Conservation (phyloP, 2,329 filamentous ascomycete genomes). For the Furcasterigmium sp. region DNA sequence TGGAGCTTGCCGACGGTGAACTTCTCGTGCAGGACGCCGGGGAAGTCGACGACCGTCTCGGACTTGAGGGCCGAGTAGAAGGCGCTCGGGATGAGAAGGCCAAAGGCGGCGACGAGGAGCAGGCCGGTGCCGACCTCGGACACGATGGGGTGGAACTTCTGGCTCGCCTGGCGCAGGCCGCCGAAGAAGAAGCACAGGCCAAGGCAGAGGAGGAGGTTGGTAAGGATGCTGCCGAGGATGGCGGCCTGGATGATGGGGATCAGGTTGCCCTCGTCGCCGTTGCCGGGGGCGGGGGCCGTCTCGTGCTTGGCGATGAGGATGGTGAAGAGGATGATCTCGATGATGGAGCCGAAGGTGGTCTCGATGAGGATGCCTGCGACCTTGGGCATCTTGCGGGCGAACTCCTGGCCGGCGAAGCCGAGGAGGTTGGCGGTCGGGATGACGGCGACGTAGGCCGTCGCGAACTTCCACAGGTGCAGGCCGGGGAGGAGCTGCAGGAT, state of each 20-base stretch:
- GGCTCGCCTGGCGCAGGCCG: slow-evolving; percentile 52
- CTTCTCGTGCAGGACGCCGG: slow-evolving; percentile 17
- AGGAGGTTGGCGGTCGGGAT: slow-evolving; percentile 43
- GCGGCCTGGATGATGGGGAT: slow-evolving; percentile 63
- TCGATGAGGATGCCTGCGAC: slow-evolving; percentile 49
- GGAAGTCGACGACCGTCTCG: slow-evolving; percentile 16
- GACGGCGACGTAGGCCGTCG: slow-evolving; percentile 42
- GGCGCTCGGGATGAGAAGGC: slow-evolving; percentile 26
- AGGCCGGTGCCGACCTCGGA: slow-evolving; percentile 63
- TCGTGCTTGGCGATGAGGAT: slow-evolving; percentile 44
- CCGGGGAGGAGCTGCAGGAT: slow-evolving; percentile 30
- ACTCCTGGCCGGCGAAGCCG: slow-evolving; percentile 49
- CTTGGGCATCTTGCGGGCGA: slow-evolving; percentile 61
- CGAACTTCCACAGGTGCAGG: slow-evolving; percentile 37
- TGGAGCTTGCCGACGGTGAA: slow-evolving; percentile 31
- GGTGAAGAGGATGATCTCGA: slow-evolving; percentile 66
- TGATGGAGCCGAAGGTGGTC: slow-evolving; percentile 54
- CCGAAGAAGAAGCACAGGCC: slow-evolving; percentile 64
- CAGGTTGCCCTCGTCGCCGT: slow-evolving; percentile 26
- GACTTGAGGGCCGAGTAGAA: slow-evolving; percentile 29
- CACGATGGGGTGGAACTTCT: slow-evolving; percentile 60
- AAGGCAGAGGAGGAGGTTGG: slow-evolving; percentile 62
- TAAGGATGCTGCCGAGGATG: slow-evolving; percentile 64
- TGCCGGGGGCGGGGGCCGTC: slow-evolving; percentile 6
- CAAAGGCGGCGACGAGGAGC: slow-evolving; percentile 51